phyloP scores from a whole-genome alignment of 495 filamentous ascomycete genomes.

The Endocarpon pusillum region DNA sequence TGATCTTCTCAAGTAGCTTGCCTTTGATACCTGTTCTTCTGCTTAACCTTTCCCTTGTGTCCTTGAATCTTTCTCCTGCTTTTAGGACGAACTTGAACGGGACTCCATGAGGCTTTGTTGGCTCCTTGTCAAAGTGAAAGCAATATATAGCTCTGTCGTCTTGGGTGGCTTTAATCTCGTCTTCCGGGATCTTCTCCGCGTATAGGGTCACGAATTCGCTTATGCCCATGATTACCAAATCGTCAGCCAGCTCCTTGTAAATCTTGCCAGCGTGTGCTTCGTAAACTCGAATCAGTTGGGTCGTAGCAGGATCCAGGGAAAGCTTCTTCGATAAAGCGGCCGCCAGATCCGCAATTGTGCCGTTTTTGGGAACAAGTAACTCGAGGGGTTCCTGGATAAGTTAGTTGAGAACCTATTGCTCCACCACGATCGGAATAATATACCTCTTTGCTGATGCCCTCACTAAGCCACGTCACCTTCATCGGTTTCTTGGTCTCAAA shows the following conservation, averaged over 20 bases:
- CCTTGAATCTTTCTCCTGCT: slow-evolving; percentile 67
- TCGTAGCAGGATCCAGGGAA: slow-evolving; percentile 53
- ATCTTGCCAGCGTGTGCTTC: slow-evolving; percentile 66
- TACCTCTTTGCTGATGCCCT: slow-evolving; percentile 83
- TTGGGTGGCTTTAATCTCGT: slow-evolving; percentile 46
- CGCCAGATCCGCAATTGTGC: slow-evolving; percentile 59
- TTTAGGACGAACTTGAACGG: slow-evolving; percentile 86
- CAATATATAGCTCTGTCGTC: slow-evolving; percentile 49
- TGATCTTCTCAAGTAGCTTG: slow-evolving; percentile 97
- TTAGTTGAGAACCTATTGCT: slow-evolving; percentile 8
- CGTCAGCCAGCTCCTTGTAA: slow-evolving; percentile 48
- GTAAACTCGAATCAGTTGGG: slow-evolving; percentile 54
- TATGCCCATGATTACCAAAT: slow-evolving; percentile 50
- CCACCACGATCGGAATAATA: slow-evolving; percentile 9
- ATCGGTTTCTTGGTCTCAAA: slow-evolving; percentile 76
- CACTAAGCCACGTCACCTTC: slow-evolving; percentile 67
- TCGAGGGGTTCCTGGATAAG: slow-evolving; percentile 47
- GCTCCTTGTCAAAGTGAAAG: slow-evolving; percentile 85
- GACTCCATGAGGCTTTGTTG: slow-evolving; percentile 58
- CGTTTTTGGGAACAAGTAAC: slow-evolving; percentile 68
- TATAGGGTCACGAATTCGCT: slow-evolving; percentile 75
- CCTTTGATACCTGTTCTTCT: slow-evolving; percentile 88
- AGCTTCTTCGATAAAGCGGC: slow-evolving; percentile 60
- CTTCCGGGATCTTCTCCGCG: slow-evolving; percentile 64
- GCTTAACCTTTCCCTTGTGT: slow-evolving; percentile 80